Percentiles rank a stretch among this genome's conserved stretches.
Conservation (phyloP, 495 filamentous ascomycete genomes). For the Penicillium egyptiacum region DNA sequence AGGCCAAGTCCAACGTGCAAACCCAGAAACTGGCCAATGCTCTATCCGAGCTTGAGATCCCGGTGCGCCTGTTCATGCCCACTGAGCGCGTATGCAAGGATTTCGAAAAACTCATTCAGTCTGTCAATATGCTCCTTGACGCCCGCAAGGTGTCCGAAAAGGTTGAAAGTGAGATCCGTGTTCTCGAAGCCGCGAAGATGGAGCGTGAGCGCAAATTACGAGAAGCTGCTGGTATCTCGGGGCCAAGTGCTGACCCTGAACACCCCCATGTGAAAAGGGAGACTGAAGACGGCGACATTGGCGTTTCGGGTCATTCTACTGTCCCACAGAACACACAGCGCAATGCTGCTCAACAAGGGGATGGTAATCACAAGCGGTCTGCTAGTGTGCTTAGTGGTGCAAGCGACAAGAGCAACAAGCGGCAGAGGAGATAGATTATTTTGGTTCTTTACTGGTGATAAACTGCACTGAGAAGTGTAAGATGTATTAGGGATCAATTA, state of each 20-base stretch:
- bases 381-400: constrained; percentile 68
- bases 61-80: constrained; percentile 77
- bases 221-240: constrained; percentile 20
- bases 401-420: constrained; percentile 71
- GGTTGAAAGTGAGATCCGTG: constrained; percentile 75
- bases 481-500: constrained; percentile 18
- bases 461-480: constrained; percentile 6
- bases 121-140: constrained; percentile 76
- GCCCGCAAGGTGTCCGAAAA: constrained; percentile 82
- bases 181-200: constrained; percentile 63
- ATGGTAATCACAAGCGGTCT: constrained; percentile 63
- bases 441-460: constrained; percentile 12
- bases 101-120: constrained; percentile 76
- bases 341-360: constrained; percentile 19
- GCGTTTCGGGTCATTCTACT: constrained; percentile 16
- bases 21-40: constrained; percentile 75
- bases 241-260: constrained; percentile 23
- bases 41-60: constrained; percentile 77
- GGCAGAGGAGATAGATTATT: constrained; percentile 61
- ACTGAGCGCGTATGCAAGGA: constrained; percentile 75
- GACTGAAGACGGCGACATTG: constrained; percentile 29
- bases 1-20: constrained; percentile 79
- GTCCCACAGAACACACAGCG: background rate
- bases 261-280: constrained; percentile 42
- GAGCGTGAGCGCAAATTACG: constrained; percentile 53